Evolutionary conservation across 495 filamentous ascomycete genomes (phyloP), one percentile per base, ranked within the genome.

Genomic region (Pyrenopolyporus hunteri): DNA sequence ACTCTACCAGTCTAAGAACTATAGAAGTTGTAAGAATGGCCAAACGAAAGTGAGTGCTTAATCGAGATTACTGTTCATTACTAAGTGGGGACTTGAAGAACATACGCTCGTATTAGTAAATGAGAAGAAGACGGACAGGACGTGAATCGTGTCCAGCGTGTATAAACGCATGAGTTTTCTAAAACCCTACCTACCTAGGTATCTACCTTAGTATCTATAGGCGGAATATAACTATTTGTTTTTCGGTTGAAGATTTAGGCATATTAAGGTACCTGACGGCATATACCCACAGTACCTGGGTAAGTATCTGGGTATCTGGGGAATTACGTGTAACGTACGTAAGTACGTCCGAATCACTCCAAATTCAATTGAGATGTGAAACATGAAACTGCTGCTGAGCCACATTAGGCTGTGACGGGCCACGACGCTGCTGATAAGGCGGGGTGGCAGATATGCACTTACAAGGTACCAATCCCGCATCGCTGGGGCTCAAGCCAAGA

Each of bases 401-500:
- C 61, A 64, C 54, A 47, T 45, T 26, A 14, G 16, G 59, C 49
- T 44, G 51, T 16, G 44, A 56, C 51, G 22, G 51, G 46, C 45
- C 45, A 63, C 59, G 59, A 53, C 52, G 48, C 54, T 53, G 48
- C 35, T 17, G 33, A 47, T 36, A 31, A 52, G 33, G 9, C 17
- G 29, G 36, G 31, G 52, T 33, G 22, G 17, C 2, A 39, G 47
- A 64, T 64, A 64, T 59, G 55, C 55, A 43, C n/a, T 50, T 64
- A 59, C 48, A 31, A 54, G 48, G 48, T 31, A 40, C 42, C 47
- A 37, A 64, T 48, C n/a, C 61, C 48, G 22, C 43, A 22, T 28
- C 10, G 43, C 39, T 54, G 54, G 54, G 55, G 61, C 40, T 51
- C 25, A 8, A n/a, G 60, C 42, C 54, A 64, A 59, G 61, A 49